phyloP scores from a whole-genome alignment of 371 early-diverging fungal species.

The Mortierella sp. region DNA sequence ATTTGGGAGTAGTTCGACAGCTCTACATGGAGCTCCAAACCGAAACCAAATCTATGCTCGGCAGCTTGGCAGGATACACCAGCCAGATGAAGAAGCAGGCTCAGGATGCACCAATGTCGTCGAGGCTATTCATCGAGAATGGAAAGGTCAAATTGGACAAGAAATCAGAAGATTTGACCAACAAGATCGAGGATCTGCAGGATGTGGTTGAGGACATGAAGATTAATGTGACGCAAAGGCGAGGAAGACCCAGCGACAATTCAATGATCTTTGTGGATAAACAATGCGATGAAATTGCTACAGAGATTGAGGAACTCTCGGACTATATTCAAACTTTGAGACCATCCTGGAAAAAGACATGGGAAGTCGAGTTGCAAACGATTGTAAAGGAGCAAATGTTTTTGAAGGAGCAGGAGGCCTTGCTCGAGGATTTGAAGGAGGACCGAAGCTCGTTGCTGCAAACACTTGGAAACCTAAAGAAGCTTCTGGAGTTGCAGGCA shows the following conservation, averaged over 20 bases:
- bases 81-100: slow-evolving; percentile 56
- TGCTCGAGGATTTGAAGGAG: slow-evolving; percentile 73
- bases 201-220: slow-evolving; percentile 81
- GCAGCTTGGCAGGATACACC: slow-evolving; percentile 61
- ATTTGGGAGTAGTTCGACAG: slow-evolving; percentile 74
- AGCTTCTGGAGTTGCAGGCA: slow-evolving; percentile 70
- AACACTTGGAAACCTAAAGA: slow-evolving; percentile 69
- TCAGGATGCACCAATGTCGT: slow-evolving; percentile 39
- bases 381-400: slow-evolving; percentile 85
- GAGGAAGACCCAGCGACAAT: slow-evolving; percentile 71
- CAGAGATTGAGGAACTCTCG: slow-evolving; percentile 62
- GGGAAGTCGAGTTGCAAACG: slow-evolving; percentile 84
- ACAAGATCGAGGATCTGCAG: slow-evolving; percentile 75
- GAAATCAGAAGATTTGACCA: slow-evolving; percentile 66
- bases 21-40: slow-evolving; percentile 67
- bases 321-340: slow-evolving; percentile 67
- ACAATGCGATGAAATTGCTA: slow-evolving; percentile 62
- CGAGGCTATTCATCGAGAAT: slow-evolving; percentile 65
- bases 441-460: slow-evolving; percentile 70
- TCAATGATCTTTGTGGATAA: slow-evolving; percentile 65
- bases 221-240: slow-evolving; percentile 79
- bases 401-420: slow-evolving; percentile 79
- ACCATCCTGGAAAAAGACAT: slow-evolving; percentile 83
- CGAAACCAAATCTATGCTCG: slow-evolving; percentile 59
- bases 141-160: slow-evolving; percentile 72